A percentile compares a stretch with the other conserved stretches of the same genome.
Conservation (phyloP, 1,284 basidiomycete species). For the Neolentinus lepideus region DNA sequence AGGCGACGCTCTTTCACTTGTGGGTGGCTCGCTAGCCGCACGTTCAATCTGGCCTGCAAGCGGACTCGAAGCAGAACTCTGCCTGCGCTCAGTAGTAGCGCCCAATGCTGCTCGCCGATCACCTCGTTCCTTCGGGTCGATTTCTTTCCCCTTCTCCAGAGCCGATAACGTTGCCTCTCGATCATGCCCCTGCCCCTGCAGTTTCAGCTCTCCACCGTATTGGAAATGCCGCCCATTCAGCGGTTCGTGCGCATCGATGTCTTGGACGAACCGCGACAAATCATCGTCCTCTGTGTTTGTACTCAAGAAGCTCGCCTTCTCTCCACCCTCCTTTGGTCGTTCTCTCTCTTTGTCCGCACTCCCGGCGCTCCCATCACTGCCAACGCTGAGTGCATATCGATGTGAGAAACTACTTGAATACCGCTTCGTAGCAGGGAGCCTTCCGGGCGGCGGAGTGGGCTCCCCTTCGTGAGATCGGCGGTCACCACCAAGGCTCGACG, state of each 20-base stretch:
- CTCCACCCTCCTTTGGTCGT: constrained; percentile 23
- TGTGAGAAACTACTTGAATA: constrained; percentile 52
- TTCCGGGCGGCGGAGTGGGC: neutral
- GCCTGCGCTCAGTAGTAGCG: constrained; percentile 8
- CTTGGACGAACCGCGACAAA: constrained; percentile 66
- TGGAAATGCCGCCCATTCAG: constrained; percentile 31
- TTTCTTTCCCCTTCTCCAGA: constrained; percentile 11
- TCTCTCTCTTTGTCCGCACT: constrained; percentile 25
- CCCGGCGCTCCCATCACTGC: constrained; percentile 33
- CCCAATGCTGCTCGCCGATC: constrained; percentile 14
- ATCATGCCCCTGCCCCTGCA: constrained; percentile 13
- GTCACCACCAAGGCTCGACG: constrained; percentile 38
- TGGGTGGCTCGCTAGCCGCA: constrained; percentile 16
- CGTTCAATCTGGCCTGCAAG: constrained; percentile 6
- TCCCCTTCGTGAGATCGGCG: constrained; percentile 25
- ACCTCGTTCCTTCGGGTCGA: constrained; percentile 10
- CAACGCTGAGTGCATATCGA: constrained; percentile 40
- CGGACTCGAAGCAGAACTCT: neutral
- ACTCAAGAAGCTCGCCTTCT: constrained; percentile 38
- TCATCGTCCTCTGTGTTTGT: constrained; percentile 63
- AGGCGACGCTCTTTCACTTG: neutral
- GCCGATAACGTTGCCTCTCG: constrained; percentile 2
- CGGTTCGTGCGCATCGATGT: constrained; percentile 63
- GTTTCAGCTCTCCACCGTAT: constrained; percentile 19
- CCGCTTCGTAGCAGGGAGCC: constrained; percentile 34